Percentiles rank a stretch among this genome's conserved stretches.
phyloP scores from a whole-genome alignment of 2,329 filamentous ascomycete species.

The Colletotrichum coccodes region DNA sequence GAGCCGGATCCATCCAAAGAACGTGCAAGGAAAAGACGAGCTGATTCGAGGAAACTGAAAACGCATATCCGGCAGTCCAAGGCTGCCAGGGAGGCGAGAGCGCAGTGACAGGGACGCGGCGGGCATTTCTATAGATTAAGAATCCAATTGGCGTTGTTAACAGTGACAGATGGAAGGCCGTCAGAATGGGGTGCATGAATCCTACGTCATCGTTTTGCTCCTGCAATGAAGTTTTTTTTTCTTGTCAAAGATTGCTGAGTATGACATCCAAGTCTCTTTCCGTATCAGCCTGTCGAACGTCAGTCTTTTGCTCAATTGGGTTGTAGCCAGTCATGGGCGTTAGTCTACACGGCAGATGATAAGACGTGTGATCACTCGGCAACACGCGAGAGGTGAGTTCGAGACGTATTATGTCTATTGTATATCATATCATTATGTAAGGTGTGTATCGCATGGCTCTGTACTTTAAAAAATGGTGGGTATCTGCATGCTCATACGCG shows the following conservation, averaged over 20 bases:
- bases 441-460: slow-evolving; percentile 8
- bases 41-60: slow-evolving; percentile 48
- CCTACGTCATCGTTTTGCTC: not conserved
- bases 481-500: slow-evolving; percentile 25
- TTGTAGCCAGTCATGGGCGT: not conserved
- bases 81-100: slow-evolving; percentile 9
- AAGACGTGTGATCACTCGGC: not conserved
- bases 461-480: slow-evolving; percentile 3
- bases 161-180: not conserved
- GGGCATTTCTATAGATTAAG: not conserved
- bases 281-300: too few relatives aligned
- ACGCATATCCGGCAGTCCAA: slow-evolving; percentile 46
- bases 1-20: slow-evolving; percentile 38
- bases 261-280: not conserved
- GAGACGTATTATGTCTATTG: not conserved
- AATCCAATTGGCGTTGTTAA: not conserved
- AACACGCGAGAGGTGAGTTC: too few relatives aligned
- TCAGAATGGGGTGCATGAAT: not conserved
- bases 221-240: too few relatives aligned
- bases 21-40: slow-evolving; percentile 40
- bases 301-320: not conserved
- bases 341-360: not conserved
- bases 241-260: too few relatives aligned
- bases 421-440: slow-evolving; percentile 14
- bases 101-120: not conserved